Percentiles rank a stretch among this genome's conserved stretches.
phyloP scores from a whole-genome alignment of 2,329 filamentous ascomycete species.

The Colletotrichum eremochloae region DNA sequence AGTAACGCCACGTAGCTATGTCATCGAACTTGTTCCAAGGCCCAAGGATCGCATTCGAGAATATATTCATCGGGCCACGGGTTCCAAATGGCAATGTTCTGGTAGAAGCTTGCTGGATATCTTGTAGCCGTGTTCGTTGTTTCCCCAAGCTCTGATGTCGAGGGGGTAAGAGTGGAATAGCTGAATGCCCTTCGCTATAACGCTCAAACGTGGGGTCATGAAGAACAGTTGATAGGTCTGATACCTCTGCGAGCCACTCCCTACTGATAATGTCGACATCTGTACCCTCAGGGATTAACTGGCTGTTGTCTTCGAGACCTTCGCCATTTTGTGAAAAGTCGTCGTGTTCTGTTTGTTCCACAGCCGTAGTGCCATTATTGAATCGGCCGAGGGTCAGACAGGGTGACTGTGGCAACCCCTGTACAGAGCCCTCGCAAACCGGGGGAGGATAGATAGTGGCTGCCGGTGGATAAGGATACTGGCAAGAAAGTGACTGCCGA shows the following conservation, averaged over 20 bases:
- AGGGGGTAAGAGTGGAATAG: no score
- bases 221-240: background rate
- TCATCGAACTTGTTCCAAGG: conserved; percentile 23
- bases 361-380: no score
- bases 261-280: background rate
- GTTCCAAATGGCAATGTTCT: background rate
- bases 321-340: background rate
- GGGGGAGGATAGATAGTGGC: background rate
- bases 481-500: conserved; percentile 23
- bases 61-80: background rate
- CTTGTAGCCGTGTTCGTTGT: background rate
- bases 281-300: background rate
- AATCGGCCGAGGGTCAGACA: background rate
- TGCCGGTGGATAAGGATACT: conserved; percentile 24
- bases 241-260: background rate
- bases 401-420: background rate
- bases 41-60: background rate
- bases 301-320: background rate
- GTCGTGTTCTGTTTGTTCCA: background rate
- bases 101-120: background rate
- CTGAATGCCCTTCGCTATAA: background rate
- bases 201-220: background rate
- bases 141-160: background rate
- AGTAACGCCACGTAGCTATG: conserved; percentile 16
- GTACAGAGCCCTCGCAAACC: background rate